Conservation (phyloP, 2,329 filamentous ascomycete genomes). For the Ophiosphaerella herpotricha region DNA sequence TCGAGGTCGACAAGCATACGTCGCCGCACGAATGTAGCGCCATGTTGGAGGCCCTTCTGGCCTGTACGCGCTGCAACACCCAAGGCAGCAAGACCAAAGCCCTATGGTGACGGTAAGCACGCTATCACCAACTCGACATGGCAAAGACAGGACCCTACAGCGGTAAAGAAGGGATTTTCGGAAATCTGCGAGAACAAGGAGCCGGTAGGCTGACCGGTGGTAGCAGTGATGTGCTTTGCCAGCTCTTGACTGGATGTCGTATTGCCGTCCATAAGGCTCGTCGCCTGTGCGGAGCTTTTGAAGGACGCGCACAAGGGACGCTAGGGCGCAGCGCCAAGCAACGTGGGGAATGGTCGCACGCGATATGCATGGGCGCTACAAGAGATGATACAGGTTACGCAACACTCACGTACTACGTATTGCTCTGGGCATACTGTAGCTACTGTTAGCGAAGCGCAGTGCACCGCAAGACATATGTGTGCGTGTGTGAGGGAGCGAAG, state of each 20-base stretch:
- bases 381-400: not conserved
- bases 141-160: conserved; percentile 57
- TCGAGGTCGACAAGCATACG: conserved; percentile 94
- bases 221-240: conserved; percentile 42
- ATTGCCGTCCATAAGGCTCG: conserved; percentile 40
- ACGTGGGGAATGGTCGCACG: conserved; percentile 8
- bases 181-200: conserved; percentile 52
- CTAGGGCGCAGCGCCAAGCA: conserved; percentile 20
- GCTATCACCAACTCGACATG: conserved; percentile 21
- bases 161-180: conserved; percentile 60
- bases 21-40: conserved; percentile 74
- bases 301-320: conserved; percentile 15
- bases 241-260: conserved; percentile 40
- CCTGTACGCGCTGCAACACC: conserved; percentile 81
- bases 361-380: conserved; percentile 2
- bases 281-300: conserved; percentile 7
- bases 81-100: conserved; percentile 88
- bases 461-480: not conserved
- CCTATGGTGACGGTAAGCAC: conserved; percentile 53
- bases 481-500: not conserved
- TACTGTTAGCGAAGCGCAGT: not conserved
- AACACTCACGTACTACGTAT: not conserved
- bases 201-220: conserved; percentile 39
- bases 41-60: conserved; percentile 74
- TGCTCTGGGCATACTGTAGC: no score